Conservation (phyloP, 2,329 filamentous ascomycete genomes). For the Diaporthe eres region DNA sequence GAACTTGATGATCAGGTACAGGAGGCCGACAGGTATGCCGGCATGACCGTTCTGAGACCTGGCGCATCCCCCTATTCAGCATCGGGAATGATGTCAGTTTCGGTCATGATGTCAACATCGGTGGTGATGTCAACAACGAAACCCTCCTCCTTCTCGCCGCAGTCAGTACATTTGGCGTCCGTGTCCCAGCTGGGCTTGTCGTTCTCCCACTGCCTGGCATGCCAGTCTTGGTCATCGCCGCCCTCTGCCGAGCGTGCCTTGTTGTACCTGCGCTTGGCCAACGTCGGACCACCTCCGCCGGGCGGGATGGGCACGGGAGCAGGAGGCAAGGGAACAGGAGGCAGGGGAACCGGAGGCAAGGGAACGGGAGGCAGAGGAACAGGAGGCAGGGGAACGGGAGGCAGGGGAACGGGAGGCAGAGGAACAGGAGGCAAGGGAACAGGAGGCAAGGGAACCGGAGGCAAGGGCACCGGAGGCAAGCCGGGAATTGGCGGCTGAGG, state of each 20-base stretch:
- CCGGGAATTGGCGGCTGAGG: too few relatives aligned
- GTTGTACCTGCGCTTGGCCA: background rate
- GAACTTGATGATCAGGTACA: background rate
- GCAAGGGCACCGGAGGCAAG: too few relatives aligned
- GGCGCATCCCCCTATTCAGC: background rate
- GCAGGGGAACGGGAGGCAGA: too few relatives aligned
- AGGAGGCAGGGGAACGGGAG: too few relatives aligned
- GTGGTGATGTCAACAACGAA: background rate
- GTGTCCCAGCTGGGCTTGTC: slow-evolving; percentile 40
- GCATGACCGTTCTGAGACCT: background rate
- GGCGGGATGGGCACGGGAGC: too few relatives aligned
- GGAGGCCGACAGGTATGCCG: background rate
- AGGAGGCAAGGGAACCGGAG: too few relatives aligned
- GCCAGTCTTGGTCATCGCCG: slow-evolving; percentile 4
- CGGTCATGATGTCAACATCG: background rate
- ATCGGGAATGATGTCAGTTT: background rate
- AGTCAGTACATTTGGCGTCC: slow-evolving; percentile 31
- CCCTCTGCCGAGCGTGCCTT: background rate
- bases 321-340: too few relatives aligned
- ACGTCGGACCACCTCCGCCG: too few relatives aligned
- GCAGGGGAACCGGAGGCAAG: too few relatives aligned
- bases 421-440: too few relatives aligned
- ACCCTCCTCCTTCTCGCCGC: slow-evolving; percentile 14
- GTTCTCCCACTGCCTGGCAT: slow-evolving; percentile 36
- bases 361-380: too few relatives aligned